Conservation (phyloP, 768 basidiomycete species). For the Crassisporium funariophilum region DNA sequence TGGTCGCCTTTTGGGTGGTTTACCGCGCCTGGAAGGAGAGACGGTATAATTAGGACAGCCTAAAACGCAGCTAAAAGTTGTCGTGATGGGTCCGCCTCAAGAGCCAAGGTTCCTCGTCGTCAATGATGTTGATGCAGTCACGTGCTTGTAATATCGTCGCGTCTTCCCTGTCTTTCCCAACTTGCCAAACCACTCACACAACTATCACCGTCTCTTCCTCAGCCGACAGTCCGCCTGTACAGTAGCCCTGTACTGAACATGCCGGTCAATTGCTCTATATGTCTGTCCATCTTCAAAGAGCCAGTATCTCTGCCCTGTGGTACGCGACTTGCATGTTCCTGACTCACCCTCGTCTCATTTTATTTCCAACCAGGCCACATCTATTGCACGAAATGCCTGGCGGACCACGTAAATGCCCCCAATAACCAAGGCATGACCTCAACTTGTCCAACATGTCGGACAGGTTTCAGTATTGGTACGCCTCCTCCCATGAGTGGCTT, state of each 20-base stretch:
- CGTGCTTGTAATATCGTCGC: slow-evolving; percentile 14
- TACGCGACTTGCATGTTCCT: slow-evolving; percentile 28
- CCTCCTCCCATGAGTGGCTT: slow-evolving; percentile 4
- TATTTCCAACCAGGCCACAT: slow-evolving; percentile 52
- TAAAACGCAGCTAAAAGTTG: background rate
- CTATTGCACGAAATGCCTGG: slow-evolving; percentile 62
- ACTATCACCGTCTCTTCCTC: background rate
- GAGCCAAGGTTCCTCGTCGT: slow-evolving; percentile 4
- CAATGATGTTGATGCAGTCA: slow-evolving; percentile 5
- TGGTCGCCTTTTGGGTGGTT: background rate
- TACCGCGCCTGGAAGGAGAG: background rate
- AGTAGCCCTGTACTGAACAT: slow-evolving; percentile 17
- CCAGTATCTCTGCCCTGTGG: slow-evolving; percentile 68
- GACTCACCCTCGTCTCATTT: background rate
- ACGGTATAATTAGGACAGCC: too few species aligned
- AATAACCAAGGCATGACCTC: slow-evolving; percentile 36
- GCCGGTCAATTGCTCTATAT: slow-evolving; percentile 53
- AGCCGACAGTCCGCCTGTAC: too few species aligned
- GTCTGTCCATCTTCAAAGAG: slow-evolving; percentile 50
- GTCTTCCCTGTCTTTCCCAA: background rate
- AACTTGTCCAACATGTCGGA: slow-evolving; percentile 63
- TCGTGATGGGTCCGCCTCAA: background rate
- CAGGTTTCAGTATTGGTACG: slow-evolving; percentile 55
- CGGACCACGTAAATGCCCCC: slow-evolving; percentile 38
- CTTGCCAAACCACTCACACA: background rate